Evolutionary conservation across 169 alveolate genomes (phyloP).

Genomic region (Plasmodium gallinaceum): DNA sequence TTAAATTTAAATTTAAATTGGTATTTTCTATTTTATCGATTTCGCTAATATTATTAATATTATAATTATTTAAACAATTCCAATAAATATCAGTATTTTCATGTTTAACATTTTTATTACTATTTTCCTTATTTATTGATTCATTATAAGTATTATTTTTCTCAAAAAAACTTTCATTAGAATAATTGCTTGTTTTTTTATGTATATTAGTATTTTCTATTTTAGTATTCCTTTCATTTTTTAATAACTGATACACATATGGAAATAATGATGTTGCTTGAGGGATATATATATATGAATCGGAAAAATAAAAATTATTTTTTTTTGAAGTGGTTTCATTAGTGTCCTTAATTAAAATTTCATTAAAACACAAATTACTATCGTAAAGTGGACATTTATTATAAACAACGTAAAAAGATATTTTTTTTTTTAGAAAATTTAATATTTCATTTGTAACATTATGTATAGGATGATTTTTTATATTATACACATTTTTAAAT

Average conservation of each 20-base stretch:
- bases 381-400: conserved; percentile 70
- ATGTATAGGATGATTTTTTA: conserved; percentile 70
- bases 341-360: conserved; percentile 52
- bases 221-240: neutral
- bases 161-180: too few species aligned
- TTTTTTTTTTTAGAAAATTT: conserved; percentile 35
- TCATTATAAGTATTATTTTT: neutral
- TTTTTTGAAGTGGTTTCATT: conserved; percentile 60
- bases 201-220: neutral
- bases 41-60: neutral
- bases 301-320: conserved; percentile 64
- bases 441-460: conserved; percentile 33
- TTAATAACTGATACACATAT: conserved; percentile 12
- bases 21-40: neutral
- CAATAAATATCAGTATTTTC: neutral
- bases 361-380: conserved; percentile 52
- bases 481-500: conserved; percentile 73
- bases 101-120: neutral
- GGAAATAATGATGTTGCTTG: conserved; percentile 76
- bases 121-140: neutral
- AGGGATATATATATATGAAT: conserved; percentile 41
- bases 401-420: conserved; percentile 29
- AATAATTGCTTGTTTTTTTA: neutral
- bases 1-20: neutral
- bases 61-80: neutral